A percentile compares a stretch with the other conserved stretches of the same genome.
Evolutionary conservation across 345 rosid species (phyloP).

Genomic region (Linum tenue): DNA sequence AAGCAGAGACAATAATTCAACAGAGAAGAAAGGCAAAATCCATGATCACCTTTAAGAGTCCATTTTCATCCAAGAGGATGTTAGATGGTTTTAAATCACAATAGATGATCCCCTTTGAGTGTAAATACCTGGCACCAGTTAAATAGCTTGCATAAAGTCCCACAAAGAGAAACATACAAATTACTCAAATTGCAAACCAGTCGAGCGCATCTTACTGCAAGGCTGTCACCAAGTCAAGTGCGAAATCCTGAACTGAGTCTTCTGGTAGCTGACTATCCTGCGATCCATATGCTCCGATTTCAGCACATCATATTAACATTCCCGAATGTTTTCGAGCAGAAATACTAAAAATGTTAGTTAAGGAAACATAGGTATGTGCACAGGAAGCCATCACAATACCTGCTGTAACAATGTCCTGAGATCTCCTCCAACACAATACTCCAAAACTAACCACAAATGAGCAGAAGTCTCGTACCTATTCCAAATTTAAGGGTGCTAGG

Average conservation of each 20-base stretch:
- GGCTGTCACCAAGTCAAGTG: constrained; percentile 65
- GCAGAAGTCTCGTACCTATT: constrained; percentile 92
- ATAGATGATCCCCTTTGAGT: constrained; percentile 84
- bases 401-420: constrained; percentile 72
- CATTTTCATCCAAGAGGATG: constrained; percentile 87
- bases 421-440: constrained; percentile 95
- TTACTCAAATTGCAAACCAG: background rate
- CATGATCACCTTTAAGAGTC: constrained; percentile 60
- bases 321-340: background rate
- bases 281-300: constrained; percentile 16
- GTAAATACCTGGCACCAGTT: constrained; percentile 47
- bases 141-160: constrained; percentile 4
- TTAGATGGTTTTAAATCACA: constrained; percentile 97
- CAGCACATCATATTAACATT: constrained; percentile 5
- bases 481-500: background rate
- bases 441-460: constrained; percentile 97
- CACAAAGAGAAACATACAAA: background rate
- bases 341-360: constrained; percentile 2
- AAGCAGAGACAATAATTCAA: constrained; percentile 9
- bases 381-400: constrained; percentile 32
- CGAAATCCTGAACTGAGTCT: constrained; percentile 79
- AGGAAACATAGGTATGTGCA: constrained; percentile 6
- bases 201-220: constrained; percentile 52
- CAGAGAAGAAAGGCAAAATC: constrained; percentile 3
- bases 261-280: constrained; percentile 88